Percentiles rank a stretch among this genome's conserved stretches.
These are phyloP conservation scores for Rhizopogon salebrosus DNA, from an alignment of 768 basidiomycete genomes.

Conservation along the genomic window DNA sequence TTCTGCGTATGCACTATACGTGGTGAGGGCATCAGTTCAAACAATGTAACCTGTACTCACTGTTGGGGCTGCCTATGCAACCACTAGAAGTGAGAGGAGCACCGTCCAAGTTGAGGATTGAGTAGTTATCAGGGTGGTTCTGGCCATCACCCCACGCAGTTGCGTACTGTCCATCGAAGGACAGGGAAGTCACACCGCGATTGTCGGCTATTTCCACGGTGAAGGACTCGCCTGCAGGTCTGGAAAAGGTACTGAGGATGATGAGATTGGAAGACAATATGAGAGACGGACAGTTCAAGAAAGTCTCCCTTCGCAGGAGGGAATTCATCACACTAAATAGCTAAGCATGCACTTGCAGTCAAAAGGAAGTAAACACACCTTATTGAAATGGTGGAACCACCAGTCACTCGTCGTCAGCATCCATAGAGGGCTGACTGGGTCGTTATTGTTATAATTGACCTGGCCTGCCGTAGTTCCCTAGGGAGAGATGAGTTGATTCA, in stretches of 20 bases:
- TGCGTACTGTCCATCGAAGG: constrained; percentile 33
- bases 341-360: constrained; percentile 26
- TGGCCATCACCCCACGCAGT: constrained; percentile 44
- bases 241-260: constrained; percentile 8
- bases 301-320: constrained; percentile 39
- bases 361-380: constrained; percentile 21
- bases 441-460: constrained; percentile 34
- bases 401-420: constrained; percentile 35
- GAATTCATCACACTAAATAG: constrained; percentile 41
- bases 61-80: constrained; percentile 46
- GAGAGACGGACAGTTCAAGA: constrained; percentile 33
- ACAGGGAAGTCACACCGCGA: constrained; percentile 41
- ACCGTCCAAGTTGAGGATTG: constrained; percentile 19
- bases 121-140: constrained; percentile 39
- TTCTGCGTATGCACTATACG: constrained; percentile 48
- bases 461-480: constrained; percentile 25
- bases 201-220: constrained; percentile 46
- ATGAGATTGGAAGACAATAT: neutral
- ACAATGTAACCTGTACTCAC: constrained; percentile 24
- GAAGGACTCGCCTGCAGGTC: constrained; percentile 45
- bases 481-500: neutral
- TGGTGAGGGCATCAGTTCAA: neutral
- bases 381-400: constrained; percentile 30
- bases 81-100: constrained; percentile 1
- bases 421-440: constrained; percentile 38